Evolutionary conservation across 2,329 filamentous ascomycete species (phyloP), one percentile per base, ranked within the genome.

Genomic region (Colletotrichum nymphaeae): DNA sequence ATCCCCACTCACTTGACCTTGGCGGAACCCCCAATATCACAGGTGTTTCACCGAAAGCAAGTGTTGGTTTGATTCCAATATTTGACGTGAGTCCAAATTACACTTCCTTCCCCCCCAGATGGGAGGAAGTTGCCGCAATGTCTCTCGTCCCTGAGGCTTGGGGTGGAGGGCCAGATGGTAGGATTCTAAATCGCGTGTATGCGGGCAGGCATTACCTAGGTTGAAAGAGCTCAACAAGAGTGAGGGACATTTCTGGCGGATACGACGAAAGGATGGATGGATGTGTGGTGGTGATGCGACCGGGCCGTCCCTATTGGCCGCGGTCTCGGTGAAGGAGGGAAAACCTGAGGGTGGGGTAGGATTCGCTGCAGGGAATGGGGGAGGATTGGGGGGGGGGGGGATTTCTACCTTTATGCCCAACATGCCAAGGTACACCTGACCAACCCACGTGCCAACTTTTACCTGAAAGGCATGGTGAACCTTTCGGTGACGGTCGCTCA

Each of bases 251-350:
- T 26, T 42, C 16, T 6, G 19, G 59, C 22, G 24, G 59, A 49
- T 62, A 49, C 24, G 59, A 62, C 11, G 22, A 22, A 56, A 42
- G 37, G 37, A 42, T 19, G 37, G 16, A 42, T 42, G 37, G 6
- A 42, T 19, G 53, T 35, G 32, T 35, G 53, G n/a, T 28, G 53
- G 53, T 56, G 53, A 56, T 28, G 35, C 37, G 37, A 28, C 37
- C 16, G 59, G 59, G 37, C 59, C 37, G 59, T n/a, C 22, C 59
- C 24, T 24, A 62, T 62, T 62, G 59, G 59, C 59, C 59, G 7
- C 19, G 32, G 37, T 37, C 24, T 46, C 24, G n/a, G 16, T 42
- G 32, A 59, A 24, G 32, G 32, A 42, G 30, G 57, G 57, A 35
- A 32, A 12, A 35, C 32, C 32, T 30, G 37, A 30, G 37, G 32